Base-by-base conservation (phyloP, 176 grass and related monocot genomes). In the Bolboschoenus planiculmis region DNA sequence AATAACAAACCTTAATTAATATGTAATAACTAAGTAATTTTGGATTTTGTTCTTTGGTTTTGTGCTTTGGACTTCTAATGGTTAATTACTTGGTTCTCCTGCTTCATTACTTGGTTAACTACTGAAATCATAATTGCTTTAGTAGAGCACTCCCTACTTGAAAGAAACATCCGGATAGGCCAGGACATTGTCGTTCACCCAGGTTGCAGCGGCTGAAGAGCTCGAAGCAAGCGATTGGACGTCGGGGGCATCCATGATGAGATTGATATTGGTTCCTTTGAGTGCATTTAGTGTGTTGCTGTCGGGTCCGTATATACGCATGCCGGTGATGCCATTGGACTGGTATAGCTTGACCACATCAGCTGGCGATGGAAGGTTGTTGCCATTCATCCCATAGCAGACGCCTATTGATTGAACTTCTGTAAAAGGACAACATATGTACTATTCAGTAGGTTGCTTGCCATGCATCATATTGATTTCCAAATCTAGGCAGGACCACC, bases 341-440 rank as follows among this genome's bases (percentile, higher is more conserved):
- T 79, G 84, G 90, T 84, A 96, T 2, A 96, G 85, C 58, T 85
- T 86, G 18, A 92, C 88, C 3, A 90, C 86, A 18, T 92, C 81
- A 39, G 21, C 20, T 14, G 15, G 71, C 36, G 80, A 53, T 1
- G 92, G 92, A 0, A 95, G 90, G 81, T 92, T 85, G 81, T 83
- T 10, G 33, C 88, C 92, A 0, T 26, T 0, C 78, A 54, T 23
- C 26, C 90, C 92, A 11, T 95, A 88, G 86, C 92, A 95, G 2
- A 95, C 92, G 2, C 90, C 92, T 47, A 82, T 82, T 15, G 79
- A 63, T 30, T 46, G 55, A 3, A 15, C 34, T 29, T 16, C 78
- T 80, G 50, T 1, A 2, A 1, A 24, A 37, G 53, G 10, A 56
- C 0, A 4, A 40, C 7, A 80, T 5, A 37, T 76, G n/a, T 50